These are phyloP conservation scores for Trypanosoma avium DNA, from an alignment of 208 protist species.

Conservation along the genomic window DNA sequence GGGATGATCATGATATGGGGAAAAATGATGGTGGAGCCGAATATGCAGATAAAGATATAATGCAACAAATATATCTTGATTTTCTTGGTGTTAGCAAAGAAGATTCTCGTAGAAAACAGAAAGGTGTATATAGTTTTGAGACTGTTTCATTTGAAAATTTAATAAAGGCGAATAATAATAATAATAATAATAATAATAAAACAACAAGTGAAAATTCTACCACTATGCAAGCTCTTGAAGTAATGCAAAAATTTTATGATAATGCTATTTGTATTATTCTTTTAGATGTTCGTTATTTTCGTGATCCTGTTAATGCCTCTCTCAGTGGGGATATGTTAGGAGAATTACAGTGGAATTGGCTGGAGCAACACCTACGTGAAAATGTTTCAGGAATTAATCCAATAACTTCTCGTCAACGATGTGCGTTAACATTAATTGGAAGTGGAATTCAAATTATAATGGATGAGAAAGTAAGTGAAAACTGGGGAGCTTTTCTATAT, in stretches of 20 bases:
- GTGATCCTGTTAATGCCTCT: constrained; percentile 49
- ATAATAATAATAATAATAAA: neutral
- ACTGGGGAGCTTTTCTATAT: constrained; percentile 67
- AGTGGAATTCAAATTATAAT: constrained; percentile 77
- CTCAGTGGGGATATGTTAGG: constrained; percentile 78
- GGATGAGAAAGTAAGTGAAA: constrained; percentile 76
- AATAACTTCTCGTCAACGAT: constrained; percentile 21
- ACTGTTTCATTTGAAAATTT: constrained; percentile 36
- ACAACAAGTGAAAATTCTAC: constrained; percentile 10
- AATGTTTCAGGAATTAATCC: constrained; percentile 29
- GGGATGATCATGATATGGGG: constrained; percentile 91
- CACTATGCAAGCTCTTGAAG: neutral
- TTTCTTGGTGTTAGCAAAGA: constrained; percentile 57
- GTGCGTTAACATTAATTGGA: constrained; percentile 68
- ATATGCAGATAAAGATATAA: constrained; percentile 49
- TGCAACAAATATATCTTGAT: constrained; percentile 71
- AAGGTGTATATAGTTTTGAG: constrained; percentile 70
- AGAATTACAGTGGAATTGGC: constrained; percentile 77
- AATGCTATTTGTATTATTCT: constrained; percentile 66
- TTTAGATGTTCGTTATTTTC: constrained; percentile 83
- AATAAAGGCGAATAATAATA: neutral
- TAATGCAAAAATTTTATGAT: constrained; percentile 40
- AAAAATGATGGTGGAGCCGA: constrained; percentile 84
- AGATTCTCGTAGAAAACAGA: constrained; percentile 44
- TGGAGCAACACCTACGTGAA: constrained; percentile 46